Evolutionary conservation across 225 moss, liverwort and hornwort species (phyloP), one percentile per base, ranked within the genome.

Genomic region (Polytrichum commune): DNA sequence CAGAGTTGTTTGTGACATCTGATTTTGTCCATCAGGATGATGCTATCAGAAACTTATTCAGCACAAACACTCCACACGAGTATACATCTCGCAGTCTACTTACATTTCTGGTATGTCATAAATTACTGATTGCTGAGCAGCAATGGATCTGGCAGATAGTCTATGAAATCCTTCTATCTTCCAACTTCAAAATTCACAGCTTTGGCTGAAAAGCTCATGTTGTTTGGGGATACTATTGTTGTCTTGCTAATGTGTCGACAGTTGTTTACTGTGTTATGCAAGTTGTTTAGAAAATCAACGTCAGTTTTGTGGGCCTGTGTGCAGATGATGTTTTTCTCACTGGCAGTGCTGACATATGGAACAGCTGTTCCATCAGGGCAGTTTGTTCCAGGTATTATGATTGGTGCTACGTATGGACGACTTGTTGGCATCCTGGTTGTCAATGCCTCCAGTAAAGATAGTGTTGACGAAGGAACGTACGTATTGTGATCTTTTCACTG

Each of bases 321-420:
- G 84, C 88, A 97, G 96, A 83, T 81, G 60, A 93, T 95, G 95
- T 98, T 98, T 77, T 98, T 91, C 78, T 95, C 82, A 68, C 83
- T 98, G 81, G 98, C 98, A 75, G 95, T 98, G 78, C 81, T 98
- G 71, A 98, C 98, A 32, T 98, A 95, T 76, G 98, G 98, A 76
- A 98, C 98, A 81, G 98, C 98, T 77, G 98, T 98, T 79, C 98
- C 98, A 57, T 88, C 98, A 64, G 98, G 98, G 74, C 98, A 98
- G 85, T 98, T 98, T 86, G 98, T 98, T 74, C 98, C 98, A 67
- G 98, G 98, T 75, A 98, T 98, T 69, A 98, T 98, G 98, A 93
- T 98, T 75, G 98, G 98, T 76, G 90, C 98, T 60, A 98, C 98
- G 54, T 98, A 98, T 75, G 98, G 98, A 67, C 95, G 98, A 29